Conservation (phyloP, 345 rosid genomes). For the Eucalyptus brandiana region DNA sequence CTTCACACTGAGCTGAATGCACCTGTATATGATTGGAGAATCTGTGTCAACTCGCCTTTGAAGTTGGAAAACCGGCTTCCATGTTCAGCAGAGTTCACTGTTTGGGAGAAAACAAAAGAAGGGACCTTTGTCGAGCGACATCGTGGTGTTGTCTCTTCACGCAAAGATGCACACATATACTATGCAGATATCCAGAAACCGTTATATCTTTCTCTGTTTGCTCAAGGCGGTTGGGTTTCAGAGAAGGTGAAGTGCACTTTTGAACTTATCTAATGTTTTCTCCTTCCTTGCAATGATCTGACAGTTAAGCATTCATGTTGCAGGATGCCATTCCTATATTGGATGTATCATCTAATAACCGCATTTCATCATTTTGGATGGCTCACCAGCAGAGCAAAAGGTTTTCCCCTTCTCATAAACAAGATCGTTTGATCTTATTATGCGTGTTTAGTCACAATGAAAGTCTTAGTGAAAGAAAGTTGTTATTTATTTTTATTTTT, state of each 20-base stretch:
- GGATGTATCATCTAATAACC: conserved; percentile 64
- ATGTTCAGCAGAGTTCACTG: conserved; percentile 71
- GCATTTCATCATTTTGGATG: conserved; percentile 88
- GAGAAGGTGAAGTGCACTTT: conserved; percentile 53
- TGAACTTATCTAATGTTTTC: not conserved
- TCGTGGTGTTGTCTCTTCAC: conserved; percentile 50
- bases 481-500: not conserved
- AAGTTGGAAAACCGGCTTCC: conserved; percentile 95
- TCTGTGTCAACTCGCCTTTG: conserved; percentile 77
- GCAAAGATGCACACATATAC: conserved; percentile 48
- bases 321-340: conserved; percentile 78
- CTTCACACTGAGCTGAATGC: conserved; percentile 85
- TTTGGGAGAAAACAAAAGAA: conserved; percentile 78
- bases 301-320: conserved; percentile 4
- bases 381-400: conserved; percentile 89
- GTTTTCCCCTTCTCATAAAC: conserved; percentile 15
- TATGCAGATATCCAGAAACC: conserved; percentile 69
- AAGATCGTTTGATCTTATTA: not conserved
- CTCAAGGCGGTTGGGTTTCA: conserved; percentile 87
- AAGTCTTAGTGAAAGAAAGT: not conserved
- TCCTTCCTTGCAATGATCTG: not conserved
- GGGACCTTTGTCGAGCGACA: conserved; percentile 61
- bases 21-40: conserved; percentile 97
- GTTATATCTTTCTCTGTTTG: conserved; percentile 59
- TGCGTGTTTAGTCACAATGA: not conserved